phyloP scores from a whole-genome alignment of 2,329 filamentous ascomycete species.

The Penicillium sp. region DNA sequence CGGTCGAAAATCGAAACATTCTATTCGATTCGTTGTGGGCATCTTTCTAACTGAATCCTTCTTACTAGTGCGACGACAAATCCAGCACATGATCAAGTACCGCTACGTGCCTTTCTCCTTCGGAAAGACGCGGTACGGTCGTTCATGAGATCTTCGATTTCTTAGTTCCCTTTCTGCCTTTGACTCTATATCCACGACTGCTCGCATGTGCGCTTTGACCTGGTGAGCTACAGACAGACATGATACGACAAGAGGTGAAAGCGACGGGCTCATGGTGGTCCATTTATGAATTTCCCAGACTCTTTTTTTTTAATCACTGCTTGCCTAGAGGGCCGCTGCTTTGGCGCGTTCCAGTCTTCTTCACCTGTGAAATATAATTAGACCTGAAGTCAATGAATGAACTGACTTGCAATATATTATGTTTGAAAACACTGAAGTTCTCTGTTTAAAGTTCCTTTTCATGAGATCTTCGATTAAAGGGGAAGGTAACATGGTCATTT shows the following conservation, averaged over 20 bases:
- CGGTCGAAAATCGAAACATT: too few relatives aligned
- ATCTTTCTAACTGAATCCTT: constrained; percentile 11
- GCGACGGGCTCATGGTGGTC: constrained; percentile 12
- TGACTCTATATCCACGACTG: constrained; percentile 11
- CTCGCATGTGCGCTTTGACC: constrained; percentile 8
- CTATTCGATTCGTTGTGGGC: background rate
- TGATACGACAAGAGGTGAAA: constrained; percentile 16
- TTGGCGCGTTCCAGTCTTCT: constrained; percentile 11
- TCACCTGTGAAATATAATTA: constrained; percentile 28
- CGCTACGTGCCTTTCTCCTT: constrained; percentile 93
- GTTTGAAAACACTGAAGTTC: background rate
- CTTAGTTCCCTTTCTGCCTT: constrained; percentile 9
- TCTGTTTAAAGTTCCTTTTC: background rate
- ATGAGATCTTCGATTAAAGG: background rate
- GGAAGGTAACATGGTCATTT: background rate
- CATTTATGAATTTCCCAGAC: constrained; percentile 18
- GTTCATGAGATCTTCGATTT: constrained; percentile 26
- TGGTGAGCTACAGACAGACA: constrained; percentile 13
- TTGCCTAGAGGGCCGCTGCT: constrained; percentile 15
- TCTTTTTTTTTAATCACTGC: constrained; percentile 17
- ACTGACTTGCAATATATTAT: constrained; percentile 14
- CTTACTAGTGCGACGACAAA: constrained; percentile 86
- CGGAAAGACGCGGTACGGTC: constrained; percentile 76
- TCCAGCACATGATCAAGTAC: constrained; percentile 99
- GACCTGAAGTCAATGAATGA: constrained; percentile 16